Percentiles rank a stretch among this genome's conserved stretches.
These are phyloP conservation scores for Fusarium chaquense DNA, from an alignment of 2,329 filamentous ascomycete species.

Conservation along the genomic window DNA sequence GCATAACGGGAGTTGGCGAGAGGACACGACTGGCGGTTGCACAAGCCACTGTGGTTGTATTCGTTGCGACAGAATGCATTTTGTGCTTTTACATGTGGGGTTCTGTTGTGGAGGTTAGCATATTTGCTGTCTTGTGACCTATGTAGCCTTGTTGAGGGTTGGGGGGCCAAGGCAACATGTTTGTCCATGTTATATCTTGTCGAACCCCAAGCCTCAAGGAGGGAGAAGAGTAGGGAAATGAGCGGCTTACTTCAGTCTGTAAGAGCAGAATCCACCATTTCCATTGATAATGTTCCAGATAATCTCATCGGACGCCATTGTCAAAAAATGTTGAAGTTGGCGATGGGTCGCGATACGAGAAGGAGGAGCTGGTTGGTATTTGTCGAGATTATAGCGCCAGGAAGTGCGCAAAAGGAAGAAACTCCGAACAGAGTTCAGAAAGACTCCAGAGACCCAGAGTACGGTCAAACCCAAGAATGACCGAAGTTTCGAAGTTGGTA, in stretches of 20 bases:
- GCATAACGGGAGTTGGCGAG: constrained; percentile 94
- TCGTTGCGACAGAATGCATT: constrained; percentile 88
- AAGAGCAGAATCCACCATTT: constrained; percentile 93
- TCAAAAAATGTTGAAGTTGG: neutral
- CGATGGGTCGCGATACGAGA: neutral
- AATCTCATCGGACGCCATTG: constrained; percentile 93
- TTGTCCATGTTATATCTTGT: neutral
- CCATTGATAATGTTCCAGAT: constrained; percentile 87
- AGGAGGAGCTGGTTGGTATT: neutral
- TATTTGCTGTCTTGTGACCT: neutral
- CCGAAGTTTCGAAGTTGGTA: neutral
- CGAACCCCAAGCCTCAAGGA: neutral
- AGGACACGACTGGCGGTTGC: constrained; percentile 88
- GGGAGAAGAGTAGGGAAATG: neutral
- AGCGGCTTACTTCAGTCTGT: constrained; percentile 83
- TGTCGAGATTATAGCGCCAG: neutral
- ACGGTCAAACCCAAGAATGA: neutral
- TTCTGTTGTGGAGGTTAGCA: constrained; percentile 67
- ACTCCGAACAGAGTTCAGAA: neutral
- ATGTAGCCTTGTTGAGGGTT: neutral
- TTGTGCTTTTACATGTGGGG: constrained; percentile 6
- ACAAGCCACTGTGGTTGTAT: constrained; percentile 86
- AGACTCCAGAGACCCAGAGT: neutral
- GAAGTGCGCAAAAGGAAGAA: neutral
- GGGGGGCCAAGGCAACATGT: neutral